Base-by-base conservation (phyloP, 768 basidiomycete species). In the Russula lepida region DNA sequence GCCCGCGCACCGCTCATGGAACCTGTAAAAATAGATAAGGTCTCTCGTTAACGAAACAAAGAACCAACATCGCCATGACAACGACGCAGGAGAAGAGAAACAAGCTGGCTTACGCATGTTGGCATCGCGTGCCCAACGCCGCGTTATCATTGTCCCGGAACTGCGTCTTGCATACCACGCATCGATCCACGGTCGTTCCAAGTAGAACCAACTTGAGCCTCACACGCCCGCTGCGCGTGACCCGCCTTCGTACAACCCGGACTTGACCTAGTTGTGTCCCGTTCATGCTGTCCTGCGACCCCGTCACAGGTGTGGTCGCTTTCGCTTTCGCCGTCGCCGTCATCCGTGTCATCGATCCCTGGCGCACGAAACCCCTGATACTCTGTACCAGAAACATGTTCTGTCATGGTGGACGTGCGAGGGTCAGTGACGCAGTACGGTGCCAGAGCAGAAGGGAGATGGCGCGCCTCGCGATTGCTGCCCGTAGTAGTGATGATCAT, bases 191-290 rank as follows among this genome's bases (percentile, higher is more conserved):
- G 4, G 59, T 54, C 44, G 54, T 48, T 43, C 64, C 66, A 23
- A 56, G 46, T 15, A 66, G 54, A 11, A 56, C 58, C 43, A 66
- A n/a, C 60, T 66, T 66, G 52, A 66, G 56, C 59, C 62, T 65
- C 41, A 65, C 64, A 9, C 64, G 64, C 44, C 66, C 66, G 41
- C 49, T 65, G 51, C 59, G 64, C 33, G 60, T 64, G n/a, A 65
- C 60, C 11, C 65, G 63, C 43, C 64, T 56, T 7, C 65, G 65
- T 15, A 56, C 53, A 15, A 64, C 51, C 53, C 62, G 53, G 48
- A 65, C 53, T 23, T 37, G 63, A 3, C 65, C 65, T 41, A 61
- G 37, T 35, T 56, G 65, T 9, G 64, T 49, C n/a, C 61, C 61
- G 12, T 58, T 58, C 52, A 39, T 44, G 50, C 43, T 39, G 60